Percentiles rank a stretch among this genome's conserved stretches.
phyloP scores from a whole-genome alignment of 1,284 basidiomycete genomes.

The Sphagnurus paluster region DNA sequence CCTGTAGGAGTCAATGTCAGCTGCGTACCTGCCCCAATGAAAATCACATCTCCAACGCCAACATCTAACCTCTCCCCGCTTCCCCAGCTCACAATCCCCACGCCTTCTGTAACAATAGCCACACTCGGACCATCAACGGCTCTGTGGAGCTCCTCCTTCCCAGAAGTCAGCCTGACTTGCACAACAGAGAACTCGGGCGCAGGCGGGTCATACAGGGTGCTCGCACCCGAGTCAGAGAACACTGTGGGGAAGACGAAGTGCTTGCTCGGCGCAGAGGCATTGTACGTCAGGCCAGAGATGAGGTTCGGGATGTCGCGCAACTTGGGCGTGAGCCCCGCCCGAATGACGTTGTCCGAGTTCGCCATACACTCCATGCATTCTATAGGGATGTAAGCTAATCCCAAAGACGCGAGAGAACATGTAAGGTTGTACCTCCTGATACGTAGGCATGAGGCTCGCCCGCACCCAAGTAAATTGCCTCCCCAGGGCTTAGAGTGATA shows the following conservation, averaged over 20 bases:
- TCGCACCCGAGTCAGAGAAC: conserved; percentile 38
- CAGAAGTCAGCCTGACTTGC: conserved; percentile 51
- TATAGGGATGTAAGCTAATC: conserved; percentile 28
- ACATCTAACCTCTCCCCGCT: conserved; percentile 43
- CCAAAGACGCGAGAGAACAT: neutral
- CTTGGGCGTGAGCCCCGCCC: conserved; percentile 97
- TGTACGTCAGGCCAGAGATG: conserved; percentile 87
- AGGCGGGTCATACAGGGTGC: conserved; percentile 87
- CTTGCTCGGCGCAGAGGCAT: conserved; percentile 62
- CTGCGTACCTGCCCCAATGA: conserved; percentile 75
- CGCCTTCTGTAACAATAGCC: conserved; percentile 74
- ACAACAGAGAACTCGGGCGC: conserved; percentile 94
- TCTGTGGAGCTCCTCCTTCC: conserved; percentile 54
- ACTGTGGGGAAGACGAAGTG: conserved; percentile 67
- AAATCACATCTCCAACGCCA: conserved; percentile 76
- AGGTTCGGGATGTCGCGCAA: conserved; percentile 92
- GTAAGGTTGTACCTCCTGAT: conserved; percentile 66
- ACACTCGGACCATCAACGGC: conserved; percentile 85
- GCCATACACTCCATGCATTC: conserved; percentile 99
- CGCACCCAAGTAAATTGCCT: conserved; percentile 94
- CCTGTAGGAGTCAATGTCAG: conserved; percentile 46
- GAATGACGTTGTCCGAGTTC: conserved; percentile 98
- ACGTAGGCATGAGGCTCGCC: conserved; percentile 98
- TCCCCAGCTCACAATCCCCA: conserved; percentile 54
- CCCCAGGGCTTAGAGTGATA: conserved; percentile 75